Evolutionary conservation across 148 eudicot genomes (phyloP).

Genomic region (Vaccinium corymbosum): DNA sequence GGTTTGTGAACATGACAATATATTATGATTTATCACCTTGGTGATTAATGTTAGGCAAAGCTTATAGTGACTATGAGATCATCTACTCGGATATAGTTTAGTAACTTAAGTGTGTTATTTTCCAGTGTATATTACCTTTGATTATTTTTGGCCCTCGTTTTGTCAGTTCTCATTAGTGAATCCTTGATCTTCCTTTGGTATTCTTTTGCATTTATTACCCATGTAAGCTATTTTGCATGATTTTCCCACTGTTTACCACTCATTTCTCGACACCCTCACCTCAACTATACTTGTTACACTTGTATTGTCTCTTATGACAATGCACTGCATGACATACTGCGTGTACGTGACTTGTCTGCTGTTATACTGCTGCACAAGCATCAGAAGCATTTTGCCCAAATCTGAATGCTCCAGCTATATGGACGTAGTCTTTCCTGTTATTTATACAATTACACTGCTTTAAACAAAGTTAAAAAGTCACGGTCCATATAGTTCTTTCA

Average conservation of each 20-base stretch:
- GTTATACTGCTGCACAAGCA: background rate
- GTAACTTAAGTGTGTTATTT: background rate
- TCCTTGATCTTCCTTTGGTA: background rate
- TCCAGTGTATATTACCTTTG: background rate
- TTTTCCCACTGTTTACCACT: conserved; percentile 5
- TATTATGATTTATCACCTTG: background rate
- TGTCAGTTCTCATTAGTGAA: background rate
- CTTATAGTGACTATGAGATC: background rate
- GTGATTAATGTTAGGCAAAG: background rate
- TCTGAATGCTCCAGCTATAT: background rate
- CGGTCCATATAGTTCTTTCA: background rate
- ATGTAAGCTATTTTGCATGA: background rate
- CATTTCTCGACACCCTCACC: background rate
- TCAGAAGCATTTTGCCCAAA: background rate
- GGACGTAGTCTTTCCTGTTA: background rate
- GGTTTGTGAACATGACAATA: background rate
- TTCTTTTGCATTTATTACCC: background rate
- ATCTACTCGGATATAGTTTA: background rate
- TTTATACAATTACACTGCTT: background rate
- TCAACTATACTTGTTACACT: background rate
- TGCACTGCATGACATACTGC: background rate
- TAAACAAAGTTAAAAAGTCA: background rate
- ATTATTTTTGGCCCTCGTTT: background rate
- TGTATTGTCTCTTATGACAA: background rate
- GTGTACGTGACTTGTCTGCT: background rate